phyloP scores from a whole-genome alignment of 2,329 filamentous ascomycete genomes.

The Verruconis gallopava region DNA sequence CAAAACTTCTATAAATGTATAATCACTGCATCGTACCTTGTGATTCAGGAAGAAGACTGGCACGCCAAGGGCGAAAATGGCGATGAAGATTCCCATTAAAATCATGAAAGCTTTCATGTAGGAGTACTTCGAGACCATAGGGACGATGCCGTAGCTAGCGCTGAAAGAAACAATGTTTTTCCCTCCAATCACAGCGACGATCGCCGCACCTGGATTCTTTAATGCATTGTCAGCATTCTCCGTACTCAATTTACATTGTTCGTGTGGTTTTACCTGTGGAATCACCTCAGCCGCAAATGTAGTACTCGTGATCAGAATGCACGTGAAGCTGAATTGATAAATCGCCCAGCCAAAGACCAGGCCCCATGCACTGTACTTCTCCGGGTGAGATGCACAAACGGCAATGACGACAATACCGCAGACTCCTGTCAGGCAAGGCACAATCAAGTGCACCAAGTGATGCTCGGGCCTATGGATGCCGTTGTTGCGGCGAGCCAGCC shows the following conservation, averaged over 20 bases:
- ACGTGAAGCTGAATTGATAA: slow-evolving; percentile 16
- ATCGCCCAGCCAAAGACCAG: slow-evolving; percentile 21
- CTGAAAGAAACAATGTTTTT: slow-evolving; percentile 25
- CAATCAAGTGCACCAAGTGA: slow-evolving; percentile 14
- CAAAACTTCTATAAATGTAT: no score
- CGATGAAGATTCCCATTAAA: slow-evolving; percentile 13
- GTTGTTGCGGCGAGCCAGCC: slow-evolving; percentile 20
- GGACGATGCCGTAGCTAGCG: slow-evolving; percentile 20
- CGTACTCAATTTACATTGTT: no score
- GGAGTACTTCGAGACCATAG: slow-evolving; percentile 19
- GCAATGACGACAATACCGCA: slow-evolving; percentile 19
- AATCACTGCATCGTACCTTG: no score
- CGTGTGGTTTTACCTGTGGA: no score
- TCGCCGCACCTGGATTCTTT: slow-evolving; percentile 20
- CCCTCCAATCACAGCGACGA: slow-evolving; percentile 22
- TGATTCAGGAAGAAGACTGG: slow-evolving; percentile 12
- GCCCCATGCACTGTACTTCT: background rate
- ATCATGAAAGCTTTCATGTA: slow-evolving; percentile 17
- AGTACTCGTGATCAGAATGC: slow-evolving; percentile 19
- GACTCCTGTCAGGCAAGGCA: slow-evolving; percentile 20
- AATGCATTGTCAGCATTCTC: no score
- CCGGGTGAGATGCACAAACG: slow-evolving; percentile 10
- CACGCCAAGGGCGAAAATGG: slow-evolving; percentile 10
- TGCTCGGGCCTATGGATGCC: slow-evolving; percentile 26
- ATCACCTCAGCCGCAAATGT: slow-evolving; percentile 20